Evolutionary conservation across 352 stramenopile genomes (phyloP).

Genomic region (Plasmopara halstedii): DNA sequence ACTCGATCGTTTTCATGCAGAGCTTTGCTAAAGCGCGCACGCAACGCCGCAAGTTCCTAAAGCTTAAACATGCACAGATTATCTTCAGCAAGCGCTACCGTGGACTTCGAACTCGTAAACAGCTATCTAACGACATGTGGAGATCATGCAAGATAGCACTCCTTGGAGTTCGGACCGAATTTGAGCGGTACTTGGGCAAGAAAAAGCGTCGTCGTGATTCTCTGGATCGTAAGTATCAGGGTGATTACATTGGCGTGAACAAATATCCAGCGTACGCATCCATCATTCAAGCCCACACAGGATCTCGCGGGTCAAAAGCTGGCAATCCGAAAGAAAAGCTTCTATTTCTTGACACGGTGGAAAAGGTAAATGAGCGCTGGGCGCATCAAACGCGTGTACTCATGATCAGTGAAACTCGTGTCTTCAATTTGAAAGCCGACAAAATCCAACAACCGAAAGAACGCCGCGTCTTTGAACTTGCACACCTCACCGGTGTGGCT

Average conservation of each 20-base stretch:
- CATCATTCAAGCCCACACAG: conserved; percentile 51
- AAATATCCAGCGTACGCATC: conserved; percentile 53
- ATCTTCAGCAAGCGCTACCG: conserved; percentile 75
- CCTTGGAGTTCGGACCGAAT: conserved; percentile 73
- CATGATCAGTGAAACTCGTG: conserved; percentile 60
- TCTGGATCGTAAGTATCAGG: conserved; percentile 63
- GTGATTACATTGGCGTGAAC: conserved; percentile 74
- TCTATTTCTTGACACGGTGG: conserved; percentile 57
- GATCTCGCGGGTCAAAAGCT: conserved; percentile 18
- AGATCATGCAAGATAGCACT: conserved; percentile 62
- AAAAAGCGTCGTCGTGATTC: conserved; percentile 81
- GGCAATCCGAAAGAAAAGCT: conserved; percentile 41
- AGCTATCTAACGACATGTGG: conserved; percentile 60
- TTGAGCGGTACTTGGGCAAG: conserved; percentile 77
- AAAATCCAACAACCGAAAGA: conserved; percentile 81
- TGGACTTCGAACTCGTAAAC: conserved; percentile 63
- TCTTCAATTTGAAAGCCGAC: conserved; percentile 84
- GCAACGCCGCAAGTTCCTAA: conserved; percentile 45
- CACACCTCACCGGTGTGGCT: conserved; percentile 44
- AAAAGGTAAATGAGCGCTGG: conserved; percentile 82
- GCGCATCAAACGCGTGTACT: conserved; percentile 70
- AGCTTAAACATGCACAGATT: conserved; percentile 52
- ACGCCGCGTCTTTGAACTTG: conserved; percentile 59
- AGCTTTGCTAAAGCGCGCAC: conserved; percentile 54
- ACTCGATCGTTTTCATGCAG: conserved; percentile 66